These are phyloP conservation scores for Nicotiana paniculata DNA, from an alignment of 257 asterid species.

Conservation along the genomic window DNA sequence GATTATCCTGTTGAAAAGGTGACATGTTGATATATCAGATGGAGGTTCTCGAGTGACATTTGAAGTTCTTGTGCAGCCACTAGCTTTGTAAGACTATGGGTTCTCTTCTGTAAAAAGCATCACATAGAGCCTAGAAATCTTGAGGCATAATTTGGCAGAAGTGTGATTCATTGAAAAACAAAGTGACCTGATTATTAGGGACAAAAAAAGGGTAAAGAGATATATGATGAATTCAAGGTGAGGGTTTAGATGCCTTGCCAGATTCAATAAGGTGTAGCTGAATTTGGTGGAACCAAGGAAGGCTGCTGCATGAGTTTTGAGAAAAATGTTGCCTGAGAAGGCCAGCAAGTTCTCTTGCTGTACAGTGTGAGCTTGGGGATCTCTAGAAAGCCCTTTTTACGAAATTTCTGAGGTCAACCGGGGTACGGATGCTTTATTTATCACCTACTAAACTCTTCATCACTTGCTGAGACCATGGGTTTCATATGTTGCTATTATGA, in stretches of 20 bases:
- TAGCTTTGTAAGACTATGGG: conserved; percentile 79
- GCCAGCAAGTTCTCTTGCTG: conserved; percentile 73
- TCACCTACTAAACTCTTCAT: conserved; percentile 66
- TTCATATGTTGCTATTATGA: conserved; percentile 80
- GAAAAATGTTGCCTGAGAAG: conserved; percentile 71
- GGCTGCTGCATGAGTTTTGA: conserved; percentile 64
- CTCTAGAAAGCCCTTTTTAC: too few relatives aligned
- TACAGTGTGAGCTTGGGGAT: conserved; percentile 41
- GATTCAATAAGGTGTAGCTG: conserved; percentile 79
- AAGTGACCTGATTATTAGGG: conserved; percentile 72
- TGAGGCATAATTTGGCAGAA: conserved; percentile 71
- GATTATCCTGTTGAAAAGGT: conserved; percentile 83
- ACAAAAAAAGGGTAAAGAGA: conserved; percentile 71
- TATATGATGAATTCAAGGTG: conserved; percentile 86
- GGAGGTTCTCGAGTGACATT: conserved; percentile 82
- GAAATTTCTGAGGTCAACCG: too few relatives aligned
- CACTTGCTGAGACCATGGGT: conserved; percentile 71
- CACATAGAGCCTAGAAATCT: conserved; percentile 79
- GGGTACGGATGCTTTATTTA: too few relatives aligned
- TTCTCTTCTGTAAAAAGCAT: conserved; percentile 80
- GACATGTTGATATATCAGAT: conserved; percentile 70
- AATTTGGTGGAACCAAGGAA: conserved; percentile 52
- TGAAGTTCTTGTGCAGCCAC: conserved; percentile 90
- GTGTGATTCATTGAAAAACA: conserved; percentile 71
- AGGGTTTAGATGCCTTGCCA: conserved; percentile 67